Conservation (phyloP, 345 rosid species). For the Adansonia digitata region DNA sequence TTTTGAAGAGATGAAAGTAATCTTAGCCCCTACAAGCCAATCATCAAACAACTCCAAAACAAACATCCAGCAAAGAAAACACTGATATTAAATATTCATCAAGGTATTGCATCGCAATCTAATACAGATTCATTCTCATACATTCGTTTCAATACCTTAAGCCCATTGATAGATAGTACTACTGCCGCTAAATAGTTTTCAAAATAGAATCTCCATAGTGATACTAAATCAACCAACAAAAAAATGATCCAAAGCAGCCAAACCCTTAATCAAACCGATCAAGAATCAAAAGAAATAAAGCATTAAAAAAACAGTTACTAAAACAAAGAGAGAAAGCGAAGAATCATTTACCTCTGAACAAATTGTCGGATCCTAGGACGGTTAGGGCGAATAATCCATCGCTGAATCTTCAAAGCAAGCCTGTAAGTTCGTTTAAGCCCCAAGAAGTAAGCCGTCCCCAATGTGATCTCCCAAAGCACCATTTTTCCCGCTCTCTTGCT, state of each 20-base stretch:
- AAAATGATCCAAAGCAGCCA: neutral
- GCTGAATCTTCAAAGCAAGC: slow-evolving; percentile 68
- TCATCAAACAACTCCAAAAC: neutral
- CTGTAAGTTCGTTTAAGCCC: slow-evolving; percentile 75
- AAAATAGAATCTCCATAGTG: neutral
- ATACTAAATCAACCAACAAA: neutral
- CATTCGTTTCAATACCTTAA: neutral
- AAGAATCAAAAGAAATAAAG: neutral
- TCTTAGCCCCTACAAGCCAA: neutral
- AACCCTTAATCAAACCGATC: neutral
- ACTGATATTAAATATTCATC: no score
- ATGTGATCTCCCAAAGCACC: slow-evolving; percentile 93
- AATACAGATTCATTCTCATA: neutral
- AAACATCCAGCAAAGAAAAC: neutral
- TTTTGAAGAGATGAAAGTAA: neutral
- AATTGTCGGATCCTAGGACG: slow-evolving; percentile 58
- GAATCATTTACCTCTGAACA: slow-evolving; percentile 42
- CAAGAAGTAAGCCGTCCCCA: slow-evolving; percentile 81
- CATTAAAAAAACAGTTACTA: neutral
- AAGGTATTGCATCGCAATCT: neutral
- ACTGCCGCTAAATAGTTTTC: neutral
- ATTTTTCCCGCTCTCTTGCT: slow-evolving; percentile 23
- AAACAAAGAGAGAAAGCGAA: neutral
- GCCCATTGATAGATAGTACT: neutral
- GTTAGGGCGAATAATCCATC: slow-evolving; percentile 50